These are phyloP conservation scores for Phialemonium atrogriseum DNA, from an alignment of 2,329 filamentous ascomycete genomes.

Conservation along the genomic window DNA sequence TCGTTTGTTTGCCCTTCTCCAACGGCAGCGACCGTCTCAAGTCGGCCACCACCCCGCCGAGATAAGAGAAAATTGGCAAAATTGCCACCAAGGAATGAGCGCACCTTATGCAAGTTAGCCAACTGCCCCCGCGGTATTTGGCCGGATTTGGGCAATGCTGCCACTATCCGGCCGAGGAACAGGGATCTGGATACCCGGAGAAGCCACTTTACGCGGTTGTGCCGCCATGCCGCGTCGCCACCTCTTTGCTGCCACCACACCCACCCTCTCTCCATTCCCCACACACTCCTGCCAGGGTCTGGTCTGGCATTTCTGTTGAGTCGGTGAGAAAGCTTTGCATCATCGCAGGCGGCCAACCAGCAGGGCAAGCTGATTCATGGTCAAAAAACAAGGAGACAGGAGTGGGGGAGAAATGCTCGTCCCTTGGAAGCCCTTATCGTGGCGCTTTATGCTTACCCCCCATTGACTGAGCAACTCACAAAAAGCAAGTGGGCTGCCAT, in stretches of 20 bases:
- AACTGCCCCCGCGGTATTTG: too few species aligned
- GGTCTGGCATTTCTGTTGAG: slow-evolving; percentile 13
- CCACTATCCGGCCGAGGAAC: slow-evolving; percentile 7
- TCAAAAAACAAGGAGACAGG: slow-evolving; percentile 13
- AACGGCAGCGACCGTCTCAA: too few species aligned
- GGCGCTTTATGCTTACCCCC: slow-evolving; percentile 11
- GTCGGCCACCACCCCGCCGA: neutral
- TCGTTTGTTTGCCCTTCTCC: slow-evolving; percentile 3
- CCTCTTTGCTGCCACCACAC: slow-evolving; percentile 11
- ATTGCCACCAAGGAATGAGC: slow-evolving; percentile 1
- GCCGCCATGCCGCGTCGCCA: slow-evolving; percentile 16
- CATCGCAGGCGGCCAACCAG: slow-evolving; percentile 12
- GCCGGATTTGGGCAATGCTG: slow-evolving; percentile 3
- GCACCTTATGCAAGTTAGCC: too few species aligned
- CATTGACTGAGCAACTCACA: too few species aligned
- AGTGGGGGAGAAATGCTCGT: slow-evolving; percentile 6
- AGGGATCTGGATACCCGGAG: slow-evolving; percentile 14
- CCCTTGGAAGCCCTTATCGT: slow-evolving; percentile 4
- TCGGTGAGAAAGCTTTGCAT: neutral
- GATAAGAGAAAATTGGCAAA: neutral
- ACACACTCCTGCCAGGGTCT: slow-evolving; percentile 3
- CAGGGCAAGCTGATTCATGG: slow-evolving; percentile 2
- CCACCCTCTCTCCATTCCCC: slow-evolving; percentile 9
- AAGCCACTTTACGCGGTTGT: slow-evolving; percentile 23
- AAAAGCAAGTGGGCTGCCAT: neutral